Evolutionary conservation across 495 filamentous ascomycete species (phyloP).

Genomic region (Clavariopsis aquatica): DNA sequence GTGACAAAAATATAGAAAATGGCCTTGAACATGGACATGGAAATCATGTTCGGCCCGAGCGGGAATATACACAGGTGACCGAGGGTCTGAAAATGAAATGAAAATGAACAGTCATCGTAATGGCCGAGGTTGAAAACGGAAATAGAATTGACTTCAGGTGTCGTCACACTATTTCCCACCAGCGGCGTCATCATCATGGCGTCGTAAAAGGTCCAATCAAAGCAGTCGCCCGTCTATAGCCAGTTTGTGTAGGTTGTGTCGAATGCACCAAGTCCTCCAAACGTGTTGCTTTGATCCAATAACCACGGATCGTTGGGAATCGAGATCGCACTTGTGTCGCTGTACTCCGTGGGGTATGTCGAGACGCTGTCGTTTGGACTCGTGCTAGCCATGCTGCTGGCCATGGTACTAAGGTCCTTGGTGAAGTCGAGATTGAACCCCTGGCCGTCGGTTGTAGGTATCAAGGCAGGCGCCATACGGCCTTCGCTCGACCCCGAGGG

Average conservation of each 20-base stretch:
- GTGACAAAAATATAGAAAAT: not conserved
- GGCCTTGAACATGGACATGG: slow-evolving; percentile 18
- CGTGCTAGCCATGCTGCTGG: slow-evolving; percentile 10
- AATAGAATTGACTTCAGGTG: not conserved
- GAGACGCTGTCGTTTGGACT: not conserved
- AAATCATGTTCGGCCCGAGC: slow-evolving; percentile 22
- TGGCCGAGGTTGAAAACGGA: slow-evolving; percentile 2
- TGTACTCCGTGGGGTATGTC: slow-evolving; percentile 13
- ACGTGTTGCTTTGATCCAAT: slow-evolving; percentile 10
- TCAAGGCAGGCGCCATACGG: slow-evolving; percentile 18
- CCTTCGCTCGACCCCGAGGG: slow-evolving; percentile 15
- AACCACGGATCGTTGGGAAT: slow-evolving; percentile 36
- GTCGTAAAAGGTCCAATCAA: slow-evolving; percentile 26
- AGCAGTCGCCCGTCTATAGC: not conserved
- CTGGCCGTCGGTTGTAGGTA: slow-evolving; percentile 14
- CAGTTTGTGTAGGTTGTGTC: slow-evolving; percentile 11
- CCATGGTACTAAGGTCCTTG: not conserved
- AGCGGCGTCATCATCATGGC: slow-evolving; percentile 35
- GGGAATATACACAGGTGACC: slow-evolving; percentile 36
- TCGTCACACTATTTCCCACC: not conserved
- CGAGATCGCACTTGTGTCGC: slow-evolving; percentile 20
- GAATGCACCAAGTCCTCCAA: slow-evolving; percentile 1
- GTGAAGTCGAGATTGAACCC: slow-evolving; percentile 18
- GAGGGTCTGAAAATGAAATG: slow-evolving; percentile 9
- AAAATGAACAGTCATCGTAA: no score